These are phyloP conservation scores for Escallonia rubra DNA, from an alignment of 129 eudicot genomes.

Conservation along the genomic window DNA sequence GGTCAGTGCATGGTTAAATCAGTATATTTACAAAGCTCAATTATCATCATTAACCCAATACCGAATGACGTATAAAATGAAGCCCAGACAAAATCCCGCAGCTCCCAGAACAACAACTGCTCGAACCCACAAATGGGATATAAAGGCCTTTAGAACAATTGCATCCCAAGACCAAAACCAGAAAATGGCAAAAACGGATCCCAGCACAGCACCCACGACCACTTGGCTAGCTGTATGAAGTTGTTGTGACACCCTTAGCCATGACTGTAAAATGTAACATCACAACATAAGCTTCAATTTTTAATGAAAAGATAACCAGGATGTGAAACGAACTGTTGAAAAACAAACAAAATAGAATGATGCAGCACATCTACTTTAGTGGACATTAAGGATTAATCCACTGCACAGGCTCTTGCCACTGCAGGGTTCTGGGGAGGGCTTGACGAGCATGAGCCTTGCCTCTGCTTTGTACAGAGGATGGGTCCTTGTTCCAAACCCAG, in stretches of 20 bases:
- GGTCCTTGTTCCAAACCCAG: too few relatives aligned
- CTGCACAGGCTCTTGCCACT: too few relatives aligned
- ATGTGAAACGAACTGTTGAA: too few relatives aligned
- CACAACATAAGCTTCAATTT: not conserved
- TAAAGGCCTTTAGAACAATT: conserved; percentile 36
- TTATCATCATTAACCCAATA: conserved; percentile 34
- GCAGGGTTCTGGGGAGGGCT: too few relatives aligned
- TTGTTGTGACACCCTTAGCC: conserved; percentile 71
- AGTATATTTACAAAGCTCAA: conserved; percentile 1
- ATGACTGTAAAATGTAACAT: conserved; percentile 52
- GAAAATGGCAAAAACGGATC: conserved; percentile 43
- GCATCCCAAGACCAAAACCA: conserved; percentile 82
- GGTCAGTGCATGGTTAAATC: too few relatives aligned
- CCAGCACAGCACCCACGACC: conserved; percentile 60
- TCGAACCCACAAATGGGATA: conserved; percentile 44
- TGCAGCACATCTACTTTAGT: too few relatives aligned
- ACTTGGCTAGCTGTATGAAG: conserved; percentile 75
- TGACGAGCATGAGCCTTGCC: too few relatives aligned
- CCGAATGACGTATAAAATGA: conserved; percentile 20
- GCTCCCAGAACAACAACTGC: conserved; percentile 33
- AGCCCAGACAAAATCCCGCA: conserved; percentile 21
- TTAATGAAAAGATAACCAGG: too few relatives aligned
- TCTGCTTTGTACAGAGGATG: too few relatives aligned
- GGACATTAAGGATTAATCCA: too few relatives aligned
- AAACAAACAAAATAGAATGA: too few relatives aligned